These are phyloP conservation scores for Fragaria vesca DNA, from an alignment of 306 rosid genomes.

Conservation along the genomic window DNA sequence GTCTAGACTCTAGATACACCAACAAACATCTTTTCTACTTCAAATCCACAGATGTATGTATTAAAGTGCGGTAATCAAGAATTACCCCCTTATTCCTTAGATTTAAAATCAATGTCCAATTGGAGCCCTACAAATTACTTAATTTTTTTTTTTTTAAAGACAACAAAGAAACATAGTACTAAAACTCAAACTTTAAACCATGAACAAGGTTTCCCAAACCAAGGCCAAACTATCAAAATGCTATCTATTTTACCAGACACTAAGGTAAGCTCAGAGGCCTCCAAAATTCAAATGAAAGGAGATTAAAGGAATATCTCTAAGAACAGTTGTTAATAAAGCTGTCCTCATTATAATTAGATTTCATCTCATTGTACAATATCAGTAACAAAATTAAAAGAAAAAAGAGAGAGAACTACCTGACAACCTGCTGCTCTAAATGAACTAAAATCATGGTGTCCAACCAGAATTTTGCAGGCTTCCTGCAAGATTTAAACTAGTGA, in stretches of 20 bases:
- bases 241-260: not conserved
- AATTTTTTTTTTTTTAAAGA: not conserved
- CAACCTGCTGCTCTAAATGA: constrained; percentile 95
- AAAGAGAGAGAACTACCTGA: constrained; percentile 54
- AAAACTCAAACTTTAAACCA: not conserved
- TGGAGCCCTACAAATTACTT: not conserved
- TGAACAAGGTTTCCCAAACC: not conserved
- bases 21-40: not conserved
- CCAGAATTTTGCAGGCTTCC: constrained; percentile 89
- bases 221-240: not conserved
- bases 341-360: not conserved
- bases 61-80: not conserved
- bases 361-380: not conserved
- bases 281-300: not conserved
- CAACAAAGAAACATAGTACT: not conserved
- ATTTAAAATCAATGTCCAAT: not conserved
- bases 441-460: constrained; percentile 91
- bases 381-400: not conserved
- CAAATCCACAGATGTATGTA: not conserved
- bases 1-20: not conserved
- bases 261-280: not conserved
- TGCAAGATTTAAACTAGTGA: constrained; percentile 32
- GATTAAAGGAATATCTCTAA: not conserved
- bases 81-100: not conserved
- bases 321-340: not conserved